A percentile compares a stretch with the other conserved stretches of the same genome.
These are phyloP conservation scores for Rhodotorula sp. DNA, from an alignment of 1,284 basidiomycete species.

Conservation along the genomic window DNA sequence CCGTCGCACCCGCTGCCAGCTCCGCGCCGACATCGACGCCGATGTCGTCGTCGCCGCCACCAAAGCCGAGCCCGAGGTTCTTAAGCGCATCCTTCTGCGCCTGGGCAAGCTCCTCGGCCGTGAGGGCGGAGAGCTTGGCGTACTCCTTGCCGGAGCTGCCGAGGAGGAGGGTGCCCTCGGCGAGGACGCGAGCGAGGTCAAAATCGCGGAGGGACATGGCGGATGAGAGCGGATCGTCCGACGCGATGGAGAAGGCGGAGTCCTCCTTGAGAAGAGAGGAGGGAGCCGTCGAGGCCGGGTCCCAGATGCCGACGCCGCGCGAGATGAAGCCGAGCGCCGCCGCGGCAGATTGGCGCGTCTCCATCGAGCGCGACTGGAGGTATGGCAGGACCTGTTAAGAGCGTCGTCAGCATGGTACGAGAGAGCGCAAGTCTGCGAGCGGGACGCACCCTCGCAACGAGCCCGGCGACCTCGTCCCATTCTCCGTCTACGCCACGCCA, in stretches of 20 bases:
- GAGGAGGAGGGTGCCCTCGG: slow-evolving; percentile 51
- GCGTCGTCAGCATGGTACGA: background rate
- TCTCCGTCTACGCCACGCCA: slow-evolving; percentile 64
- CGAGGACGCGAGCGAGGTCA: slow-evolving; percentile 48
- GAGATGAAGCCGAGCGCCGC: slow-evolving; percentile 83
- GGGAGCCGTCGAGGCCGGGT: slow-evolving; percentile 55
- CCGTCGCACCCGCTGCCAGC: slow-evolving; percentile 38
- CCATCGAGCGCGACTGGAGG: slow-evolving; percentile 81
- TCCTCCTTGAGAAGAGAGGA: slow-evolving; percentile 3
- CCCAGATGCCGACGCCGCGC: slow-evolving; percentile 78
- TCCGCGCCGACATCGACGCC: slow-evolving; percentile 53
- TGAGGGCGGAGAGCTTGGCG: slow-evolving; percentile 44
- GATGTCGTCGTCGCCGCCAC: slow-evolving; percentile 49
- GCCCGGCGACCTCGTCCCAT: slow-evolving; percentile 75
- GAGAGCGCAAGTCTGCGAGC: background rate
- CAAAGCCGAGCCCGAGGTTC: slow-evolving; percentile 49
- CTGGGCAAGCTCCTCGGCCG: slow-evolving; percentile 50
- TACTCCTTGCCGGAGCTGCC: slow-evolving; percentile 54
- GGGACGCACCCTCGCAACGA: slow-evolving; percentile 70
- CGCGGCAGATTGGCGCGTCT: slow-evolving; percentile 81
- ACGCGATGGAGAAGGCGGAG: background rate
- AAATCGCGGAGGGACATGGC: slow-evolving; percentile 48
- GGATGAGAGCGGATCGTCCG: background rate
- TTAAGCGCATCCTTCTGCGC: slow-evolving; percentile 52
- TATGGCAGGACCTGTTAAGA: slow-evolving; percentile 72